Evolutionary conservation across 1,284 basidiomycete genomes (phyloP), one percentile per base, ranked within the genome.

Genomic region (Filobasidium uniguttulatum): DNA sequence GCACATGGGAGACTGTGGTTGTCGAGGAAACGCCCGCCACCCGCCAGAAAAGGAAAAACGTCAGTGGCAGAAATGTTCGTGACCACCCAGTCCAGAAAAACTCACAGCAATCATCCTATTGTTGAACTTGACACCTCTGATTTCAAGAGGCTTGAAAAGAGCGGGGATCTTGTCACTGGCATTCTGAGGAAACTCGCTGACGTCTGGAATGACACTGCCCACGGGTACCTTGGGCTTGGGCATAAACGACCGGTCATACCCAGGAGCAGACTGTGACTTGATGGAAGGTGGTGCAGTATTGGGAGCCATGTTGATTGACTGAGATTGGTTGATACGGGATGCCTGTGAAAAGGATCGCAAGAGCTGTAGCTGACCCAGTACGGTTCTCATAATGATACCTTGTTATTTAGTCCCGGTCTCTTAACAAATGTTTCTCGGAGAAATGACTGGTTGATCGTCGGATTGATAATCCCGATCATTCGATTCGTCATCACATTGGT

Each of bases 1-100:
- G 63, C 83, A 85, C 80, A 84, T 82, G 1, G 82, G 82, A n/a
- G 81, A 72, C 77, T 78, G 55, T 59, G 60, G 31, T n/a, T n/a
- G n/a, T n/a, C n/a, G n/a, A n/a, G n/a, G n/a, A n/a, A n/a, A n/a
- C n/a, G n/a, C n/a, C n/a, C n/a, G n/a, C n/a, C n/a, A n/a, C n/a
- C n/a, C n/a, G n/a, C n/a, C n/a, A n/a, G 19, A 34, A 17, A 45
- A 9, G 43, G 34, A 29, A 36, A 23, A 31, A 22, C n/a, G 44
- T 26, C 22, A 40, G 34, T 28, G 19, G 15, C 22, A 20, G 20
- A 33, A 7, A 41, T 23, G 5, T 29, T n/a, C n/a, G 19, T n/a
- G 15, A 8, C 28, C 25, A n/a, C 3, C 12, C 15, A 28, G 7
- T 23, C 9, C 15, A n/a, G 33, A 12, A 6, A 9, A 1, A 49